Base-by-base conservation (phyloP, 768 basidiomycete genomes). In the Lentinula detonsa region DNA sequence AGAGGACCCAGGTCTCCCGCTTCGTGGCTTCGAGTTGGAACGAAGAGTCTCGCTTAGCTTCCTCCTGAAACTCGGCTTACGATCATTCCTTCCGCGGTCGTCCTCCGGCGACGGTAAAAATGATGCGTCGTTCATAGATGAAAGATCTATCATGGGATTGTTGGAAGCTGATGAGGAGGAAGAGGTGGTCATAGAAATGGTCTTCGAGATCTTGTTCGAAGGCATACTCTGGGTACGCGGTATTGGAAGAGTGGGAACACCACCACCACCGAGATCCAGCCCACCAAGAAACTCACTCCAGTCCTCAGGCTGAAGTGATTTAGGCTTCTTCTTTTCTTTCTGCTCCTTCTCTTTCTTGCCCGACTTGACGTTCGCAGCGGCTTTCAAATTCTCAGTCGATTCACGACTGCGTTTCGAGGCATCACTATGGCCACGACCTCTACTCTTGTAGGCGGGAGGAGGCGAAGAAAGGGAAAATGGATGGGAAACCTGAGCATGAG, bases 161-260 rank as follows among this genome's bases (percentile, higher is more conserved):
- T 59, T 59, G 16, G 57, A 59, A 7, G 28, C n/a, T 9, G 48
- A 34, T 2, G 43, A 59, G 10, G 34, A 59, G 1, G 57, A 46
- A 37, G 23, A 23, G 23, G 57, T 34, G 16, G 57, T 34, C 37
- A 33, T 49, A 35, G 57, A 46, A 13, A 16, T 59, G n/a, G 45
- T 46, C 33, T 34, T 34, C 16, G 57, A 6, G 23, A 4, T 45
- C 31, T 46, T 59, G 37, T 72, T 68, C 9, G 77, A 65, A 0
- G 82, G 81, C 76, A 82, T 82, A 58, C 84, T 82, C 74, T 84
- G 83, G 66, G 73, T 76, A 37, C 82, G 77, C 9, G 78, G 71
- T 16, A 77, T 58, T 15, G 45, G 33, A 56, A 54, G 53, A 16
- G 37, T 50, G 4, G 52, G 59, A 4, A 50, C 49, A 13, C 48